phyloP scores from a whole-genome alignment of 257 asterid species.

The Solanum clarkiae region DNA sequence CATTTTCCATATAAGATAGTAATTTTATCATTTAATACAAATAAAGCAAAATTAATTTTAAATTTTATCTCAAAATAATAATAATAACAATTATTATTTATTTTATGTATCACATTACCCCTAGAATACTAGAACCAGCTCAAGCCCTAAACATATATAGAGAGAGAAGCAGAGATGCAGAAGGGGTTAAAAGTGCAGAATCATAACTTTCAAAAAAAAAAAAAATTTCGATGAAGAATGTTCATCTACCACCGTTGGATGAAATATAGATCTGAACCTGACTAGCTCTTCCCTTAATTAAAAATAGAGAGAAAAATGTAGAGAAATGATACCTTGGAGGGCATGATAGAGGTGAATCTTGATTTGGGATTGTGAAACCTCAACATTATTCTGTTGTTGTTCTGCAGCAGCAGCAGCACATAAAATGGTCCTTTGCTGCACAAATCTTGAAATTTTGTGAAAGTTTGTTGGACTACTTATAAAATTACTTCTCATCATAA shows the following conservation, averaged over 20 bases:
- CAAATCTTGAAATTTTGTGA: conserved; percentile 14
- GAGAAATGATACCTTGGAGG: conserved; percentile 35
- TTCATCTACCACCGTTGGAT: too few species aligned
- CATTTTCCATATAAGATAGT: neutral
- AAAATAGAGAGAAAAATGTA: neutral
- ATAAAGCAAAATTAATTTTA: neutral
- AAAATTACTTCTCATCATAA: conserved; percentile 15
- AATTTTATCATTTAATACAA: neutral
- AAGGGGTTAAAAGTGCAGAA: neutral
- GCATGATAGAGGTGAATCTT: conserved; percentile 40
- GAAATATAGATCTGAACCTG: neutral
- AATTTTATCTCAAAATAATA: neutral
- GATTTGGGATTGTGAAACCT: conserved; percentile 16
- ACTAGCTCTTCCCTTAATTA: neutral
- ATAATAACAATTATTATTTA: too few species aligned
- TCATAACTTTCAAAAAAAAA: neutral
- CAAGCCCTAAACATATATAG: neutral
- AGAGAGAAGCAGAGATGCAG: neutral
- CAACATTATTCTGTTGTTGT: conserved; percentile 15
- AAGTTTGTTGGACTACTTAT: conserved; percentile 7
- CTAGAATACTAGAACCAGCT: neutral
- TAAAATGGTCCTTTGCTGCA: conserved; percentile 3
- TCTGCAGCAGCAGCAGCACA: conserved; percentile 11
- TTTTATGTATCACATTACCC: too few species aligned
- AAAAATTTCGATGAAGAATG: neutral